Evolutionary conservation across 2,329 filamentous ascomycete genomes (phyloP).

Genomic region (Diaporthe sp.): DNA sequence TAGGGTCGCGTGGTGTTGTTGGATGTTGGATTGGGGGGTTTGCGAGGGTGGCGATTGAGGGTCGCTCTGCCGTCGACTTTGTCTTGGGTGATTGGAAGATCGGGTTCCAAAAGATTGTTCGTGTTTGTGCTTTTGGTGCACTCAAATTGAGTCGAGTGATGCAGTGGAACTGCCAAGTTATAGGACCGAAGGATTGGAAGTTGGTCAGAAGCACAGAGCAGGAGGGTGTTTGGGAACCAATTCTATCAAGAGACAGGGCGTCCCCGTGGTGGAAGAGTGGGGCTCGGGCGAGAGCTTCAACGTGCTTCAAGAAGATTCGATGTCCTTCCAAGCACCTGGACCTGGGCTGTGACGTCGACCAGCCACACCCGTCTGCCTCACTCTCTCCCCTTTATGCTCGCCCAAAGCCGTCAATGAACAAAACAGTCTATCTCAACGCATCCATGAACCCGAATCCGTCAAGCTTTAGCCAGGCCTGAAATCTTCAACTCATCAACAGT

Average conservation of each 20-base stretch:
- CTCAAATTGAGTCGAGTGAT: neutral
- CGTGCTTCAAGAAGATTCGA: conserved; percentile 42
- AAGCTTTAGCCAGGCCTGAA: neutral
- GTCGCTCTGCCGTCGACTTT: conserved; percentile 6
- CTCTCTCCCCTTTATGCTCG: conserved; percentile 5
- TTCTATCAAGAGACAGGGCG: conserved; percentile 30
- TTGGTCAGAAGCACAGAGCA: conserved; percentile 9
- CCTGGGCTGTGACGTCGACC: conserved; percentile 14
- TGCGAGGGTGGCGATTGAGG: conserved; percentile 3
- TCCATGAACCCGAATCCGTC: neutral
- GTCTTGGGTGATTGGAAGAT: conserved; percentile 1
- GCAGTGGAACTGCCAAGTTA: conserved; percentile 34
- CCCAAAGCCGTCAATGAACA: neutral
- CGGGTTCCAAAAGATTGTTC: neutral
- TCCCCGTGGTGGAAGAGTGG: conserved; percentile 34
- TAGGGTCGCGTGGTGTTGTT: conserved; percentile 29
- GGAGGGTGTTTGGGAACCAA: conserved; percentile 19
- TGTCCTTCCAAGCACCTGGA: conserved; percentile 18
- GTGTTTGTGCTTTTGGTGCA: neutral
- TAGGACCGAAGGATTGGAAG: conserved; percentile 28
- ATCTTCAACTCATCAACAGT: neutral
- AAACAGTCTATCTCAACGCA: neutral
- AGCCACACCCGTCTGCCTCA: conserved; percentile 8
- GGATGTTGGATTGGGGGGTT: neutral
- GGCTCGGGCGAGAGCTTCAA: conserved; percentile 32